Base-by-base conservation (phyloP, 2,329 filamentous ascomycete genomes). In the Arthroderma sp. region DNA sequence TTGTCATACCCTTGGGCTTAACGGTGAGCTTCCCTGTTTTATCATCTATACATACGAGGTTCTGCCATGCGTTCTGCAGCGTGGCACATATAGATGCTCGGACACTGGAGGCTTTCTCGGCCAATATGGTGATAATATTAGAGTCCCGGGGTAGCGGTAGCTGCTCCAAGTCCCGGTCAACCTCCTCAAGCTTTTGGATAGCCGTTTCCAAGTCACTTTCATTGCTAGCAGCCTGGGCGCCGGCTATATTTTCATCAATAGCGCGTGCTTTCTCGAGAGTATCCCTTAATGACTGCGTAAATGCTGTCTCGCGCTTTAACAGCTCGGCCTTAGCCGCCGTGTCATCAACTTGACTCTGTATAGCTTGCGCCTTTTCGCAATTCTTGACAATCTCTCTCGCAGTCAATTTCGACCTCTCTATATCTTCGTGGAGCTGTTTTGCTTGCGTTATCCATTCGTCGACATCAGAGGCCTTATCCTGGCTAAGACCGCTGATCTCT, bases 401-500 rank as follows among this genome's bases (percentile, higher is more conserved):
- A 37, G 90, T 84, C 15, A 81, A 79, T 65, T 88, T 85, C 23
- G 89, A 91, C 51, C 82, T 81, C 65, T 88, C 82, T 62, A 96
- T 91, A 67, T 96, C 91, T 61, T 85, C 81, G 69, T 95, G 88
- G 6, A 96, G 80, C 55, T 85, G 82, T 71, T 88, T 88, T 52
- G 91, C 89, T 70, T 93, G 88, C 55, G 79, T 75, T 58, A 94
- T 87, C 91, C 91, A 97, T 55, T 84, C 81, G 67, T 89, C 86
- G 54, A 95, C 86, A 66, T 94, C 86, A 39, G 84, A 81, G 58
- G 85, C 86, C 17, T 84, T 86, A 63, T 89, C 83, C 66, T 83
- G 81, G 71, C 91, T 94, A 61, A 93, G 81, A 21, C 76, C 71
- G 62, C 84, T 85, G 59, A 97, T 86, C 65, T 94, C 84, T 59